Conservation (phyloP, 2,329 filamentous ascomycete genomes). For the Pseudogymnoascus sp. region DNA sequence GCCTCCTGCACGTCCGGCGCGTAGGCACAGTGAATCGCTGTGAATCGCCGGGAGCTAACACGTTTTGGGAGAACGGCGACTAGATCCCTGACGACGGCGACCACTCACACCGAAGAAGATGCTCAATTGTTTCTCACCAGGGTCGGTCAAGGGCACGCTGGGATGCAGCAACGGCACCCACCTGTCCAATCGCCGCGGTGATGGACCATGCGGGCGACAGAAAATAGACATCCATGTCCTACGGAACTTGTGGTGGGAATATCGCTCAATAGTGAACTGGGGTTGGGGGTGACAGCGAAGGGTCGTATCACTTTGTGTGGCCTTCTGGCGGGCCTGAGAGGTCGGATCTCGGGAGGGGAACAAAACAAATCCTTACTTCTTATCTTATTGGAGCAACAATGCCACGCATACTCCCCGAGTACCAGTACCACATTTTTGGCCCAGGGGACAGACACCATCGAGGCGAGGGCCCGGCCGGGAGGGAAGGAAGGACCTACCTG, state of each 20-base stretch:
- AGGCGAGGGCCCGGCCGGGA: neutral
- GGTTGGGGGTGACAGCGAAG: neutral
- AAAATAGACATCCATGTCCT: slow-evolving; percentile 7
- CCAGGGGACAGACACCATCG: neutral
- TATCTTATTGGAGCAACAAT: neutral
- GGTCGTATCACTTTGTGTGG: neutral
- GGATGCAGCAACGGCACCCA: neutral
- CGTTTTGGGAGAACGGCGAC: slow-evolving; percentile 17
- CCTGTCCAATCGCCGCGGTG: neutral
- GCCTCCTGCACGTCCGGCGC: slow-evolving; percentile 20
- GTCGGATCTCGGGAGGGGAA: neutral
- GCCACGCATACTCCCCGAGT: neutral
- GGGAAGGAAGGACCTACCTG: neutral
- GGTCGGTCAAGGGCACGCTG: neutral
- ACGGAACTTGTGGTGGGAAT: neutral
- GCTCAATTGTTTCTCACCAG: neutral
- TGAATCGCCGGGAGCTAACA: slow-evolving; percentile 17
- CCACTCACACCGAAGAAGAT: neutral
- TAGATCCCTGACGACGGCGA: slow-evolving; percentile 17
- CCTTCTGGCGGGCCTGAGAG: neutral
- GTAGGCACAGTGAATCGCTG: slow-evolving; percentile 17
- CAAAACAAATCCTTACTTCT: neutral
- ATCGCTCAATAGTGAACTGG: neutral
- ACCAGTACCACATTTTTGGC: neutral
- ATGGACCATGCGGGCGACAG: neutral